Percentiles rank a stretch among this genome's conserved stretches.
Conservation (phyloP, 495 filamentous ascomycete genomes). For the Trichoderma asperelloides region DNA sequence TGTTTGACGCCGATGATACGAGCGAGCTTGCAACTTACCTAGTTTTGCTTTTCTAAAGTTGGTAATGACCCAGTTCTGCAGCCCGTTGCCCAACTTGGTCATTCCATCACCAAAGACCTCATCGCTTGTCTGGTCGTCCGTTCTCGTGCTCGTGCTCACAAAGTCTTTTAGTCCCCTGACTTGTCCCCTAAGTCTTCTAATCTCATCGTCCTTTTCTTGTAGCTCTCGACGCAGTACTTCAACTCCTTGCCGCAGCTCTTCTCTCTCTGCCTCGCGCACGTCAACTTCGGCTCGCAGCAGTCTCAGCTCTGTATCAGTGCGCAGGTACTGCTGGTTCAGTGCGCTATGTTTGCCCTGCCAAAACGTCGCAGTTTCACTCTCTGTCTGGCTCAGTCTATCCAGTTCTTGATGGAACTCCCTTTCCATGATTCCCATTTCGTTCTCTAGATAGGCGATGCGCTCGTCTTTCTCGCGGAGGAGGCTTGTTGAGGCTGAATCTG, state of each 20-base stretch:
- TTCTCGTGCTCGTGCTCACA: constrained; percentile 41
- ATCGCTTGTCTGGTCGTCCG: constrained; percentile 42
- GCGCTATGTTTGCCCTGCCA: constrained; percentile 39
- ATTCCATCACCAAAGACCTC: constrained; percentile 42
- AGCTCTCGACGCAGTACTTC: constrained; percentile 27
- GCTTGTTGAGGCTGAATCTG: constrained; percentile 18
- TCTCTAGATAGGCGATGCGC: constrained; percentile 35
- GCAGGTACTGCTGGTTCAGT: constrained; percentile 34
- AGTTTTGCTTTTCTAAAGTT: constrained; percentile 44
- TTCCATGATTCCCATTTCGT: constrained; percentile 34
- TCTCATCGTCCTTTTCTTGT: constrained; percentile 33
- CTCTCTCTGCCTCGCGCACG: constrained; percentile 26
- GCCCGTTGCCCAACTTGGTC: constrained; percentile 40
- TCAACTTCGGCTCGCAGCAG: constrained; percentile 33
- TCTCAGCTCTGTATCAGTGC: constrained; percentile 34
- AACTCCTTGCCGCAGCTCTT: constrained; percentile 34
- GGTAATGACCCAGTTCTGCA: constrained; percentile 51
- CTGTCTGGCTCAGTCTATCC: constrained; percentile 32
- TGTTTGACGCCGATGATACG: background rate
- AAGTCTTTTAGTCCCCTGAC: constrained; percentile 46
- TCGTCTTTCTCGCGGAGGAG: constrained; percentile 29
- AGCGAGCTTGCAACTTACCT: constrained; percentile 24
- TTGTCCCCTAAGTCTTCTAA: constrained; percentile 33
- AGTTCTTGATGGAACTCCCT: constrained; percentile 37
- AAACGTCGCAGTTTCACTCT: constrained; percentile 34